These are phyloP conservation scores for Myriosclerotinia duriaeana DNA, from an alignment of 2,329 filamentous ascomycete genomes.

Conservation along the genomic window DNA sequence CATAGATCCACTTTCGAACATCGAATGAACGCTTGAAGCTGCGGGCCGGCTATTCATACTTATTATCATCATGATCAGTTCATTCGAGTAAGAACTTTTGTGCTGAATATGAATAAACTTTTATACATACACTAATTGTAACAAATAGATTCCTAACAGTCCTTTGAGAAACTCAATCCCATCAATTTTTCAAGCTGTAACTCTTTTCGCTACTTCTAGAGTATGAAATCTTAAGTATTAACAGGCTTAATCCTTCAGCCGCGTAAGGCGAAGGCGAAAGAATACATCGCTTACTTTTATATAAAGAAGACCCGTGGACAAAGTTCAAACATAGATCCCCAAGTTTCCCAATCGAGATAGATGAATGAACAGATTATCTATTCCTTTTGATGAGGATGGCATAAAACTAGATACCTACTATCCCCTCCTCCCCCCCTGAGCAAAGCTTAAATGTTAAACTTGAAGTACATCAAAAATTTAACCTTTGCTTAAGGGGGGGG, in stretches of 20 bases:
- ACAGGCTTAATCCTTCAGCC: constrained; percentile 20
- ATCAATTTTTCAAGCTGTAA: not conserved
- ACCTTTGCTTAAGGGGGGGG: too few relatives aligned
- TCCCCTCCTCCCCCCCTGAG: too few relatives aligned
- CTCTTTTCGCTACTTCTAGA: not conserved
- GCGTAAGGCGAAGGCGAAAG: constrained; percentile 12
- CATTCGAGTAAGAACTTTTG: constrained; percentile 11
- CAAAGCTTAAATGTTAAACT: too few relatives aligned
- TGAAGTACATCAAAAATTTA: too few relatives aligned
- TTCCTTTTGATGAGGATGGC: too few relatives aligned
- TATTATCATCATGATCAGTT: not conserved
- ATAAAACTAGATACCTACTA: too few relatives aligned
- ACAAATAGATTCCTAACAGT: not conserved
- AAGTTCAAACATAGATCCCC: constrained; percentile 3
- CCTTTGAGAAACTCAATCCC: not conserved
- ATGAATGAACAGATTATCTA: too few relatives aligned
- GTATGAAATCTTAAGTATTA: not conserved
- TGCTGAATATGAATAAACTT: not conserved
- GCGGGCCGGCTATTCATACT: too few relatives aligned
- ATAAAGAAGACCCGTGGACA: not conserved
- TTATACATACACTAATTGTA: constrained; percentile 7
- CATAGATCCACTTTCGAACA: too few relatives aligned
- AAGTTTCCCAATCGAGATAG: not conserved
- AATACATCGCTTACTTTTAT: not conserved
- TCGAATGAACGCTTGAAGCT: too few relatives aligned